These are phyloP conservation scores for Rhodomyrtus psidioides DNA, from an alignment of 441 rosid species.

Conservation along the genomic window DNA sequence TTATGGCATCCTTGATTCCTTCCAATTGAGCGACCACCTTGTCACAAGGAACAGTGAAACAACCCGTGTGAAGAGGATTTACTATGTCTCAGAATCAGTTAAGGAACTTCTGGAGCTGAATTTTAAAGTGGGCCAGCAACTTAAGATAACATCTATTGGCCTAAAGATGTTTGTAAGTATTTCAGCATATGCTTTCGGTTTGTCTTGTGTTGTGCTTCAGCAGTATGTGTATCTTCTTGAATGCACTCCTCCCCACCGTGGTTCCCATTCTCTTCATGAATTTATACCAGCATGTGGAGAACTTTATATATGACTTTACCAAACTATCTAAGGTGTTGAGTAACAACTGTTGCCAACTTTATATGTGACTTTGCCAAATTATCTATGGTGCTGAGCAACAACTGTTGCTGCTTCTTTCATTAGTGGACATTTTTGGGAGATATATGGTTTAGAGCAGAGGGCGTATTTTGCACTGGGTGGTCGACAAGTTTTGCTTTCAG, in stretches of 20 bases:
- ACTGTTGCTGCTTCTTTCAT: not conserved
- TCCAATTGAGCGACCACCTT: conserved; percentile 67
- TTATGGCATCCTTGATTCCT: conserved; percentile 74
- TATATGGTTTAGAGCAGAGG: not conserved
- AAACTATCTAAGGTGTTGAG: not conserved
- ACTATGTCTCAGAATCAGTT: conserved; percentile 79
- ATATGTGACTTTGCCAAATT: not conserved
- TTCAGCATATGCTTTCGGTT: not conserved
- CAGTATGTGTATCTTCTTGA: not conserved
- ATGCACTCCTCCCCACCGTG: not conserved
- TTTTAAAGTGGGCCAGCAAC: conserved; percentile 65
- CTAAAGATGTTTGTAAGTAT: conserved; percentile 94
- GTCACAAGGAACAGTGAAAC: conserved; percentile 77
- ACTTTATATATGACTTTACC: not conserved
- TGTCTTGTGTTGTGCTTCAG: not conserved
- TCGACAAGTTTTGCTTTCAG: not conserved
- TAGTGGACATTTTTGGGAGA: not conserved
- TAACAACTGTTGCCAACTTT: not conserved
- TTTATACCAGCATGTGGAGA: not conserved
- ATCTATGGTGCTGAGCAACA: not conserved
- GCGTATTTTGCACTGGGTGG: not conserved
- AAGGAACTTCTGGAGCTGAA: conserved; percentile 76
- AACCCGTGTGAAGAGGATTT: conserved; percentile 86
- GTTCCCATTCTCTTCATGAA: not conserved
- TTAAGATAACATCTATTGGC: conserved; percentile 90